phyloP scores from a whole-genome alignment of 345 rosid genomes.

The Turritis glabra region DNA sequence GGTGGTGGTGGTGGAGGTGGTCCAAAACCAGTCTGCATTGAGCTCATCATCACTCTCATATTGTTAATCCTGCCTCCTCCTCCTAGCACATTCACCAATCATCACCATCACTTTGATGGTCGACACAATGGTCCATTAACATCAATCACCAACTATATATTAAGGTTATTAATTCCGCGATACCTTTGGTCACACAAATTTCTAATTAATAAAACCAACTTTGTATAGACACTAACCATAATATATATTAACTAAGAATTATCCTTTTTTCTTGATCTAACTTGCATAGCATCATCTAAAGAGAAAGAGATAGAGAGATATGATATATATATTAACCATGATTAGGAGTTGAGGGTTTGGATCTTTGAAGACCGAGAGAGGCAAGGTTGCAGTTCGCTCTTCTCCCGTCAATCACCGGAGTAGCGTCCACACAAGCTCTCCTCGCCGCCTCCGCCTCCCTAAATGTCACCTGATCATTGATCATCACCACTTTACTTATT shows the following conservation, averaged over 20 bases:
- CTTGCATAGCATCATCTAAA: background rate
- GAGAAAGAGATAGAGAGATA: background rate
- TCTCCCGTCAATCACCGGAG: conserved; percentile 96
- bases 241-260: background rate
- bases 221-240: background rate
- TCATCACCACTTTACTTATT: conserved; percentile 17
- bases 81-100: conserved; percentile 38
- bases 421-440: conserved; percentile 88
- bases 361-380: conserved; percentile 91
- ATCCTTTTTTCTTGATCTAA: background rate
- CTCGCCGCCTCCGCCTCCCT: conserved; percentile 88
- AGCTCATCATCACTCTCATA: conserved; percentile 65
- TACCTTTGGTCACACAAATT: background rate
- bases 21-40: conserved; percentile 74
- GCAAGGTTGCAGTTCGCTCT: conserved; percentile 98
- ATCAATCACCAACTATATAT: conserved; percentile 16
- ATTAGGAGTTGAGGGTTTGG: conserved; percentile 93
- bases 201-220: background rate
- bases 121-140: conserved; percentile 15
- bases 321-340: conserved; percentile 49
- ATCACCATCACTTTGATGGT: background rate
- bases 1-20: conserved; percentile 60
- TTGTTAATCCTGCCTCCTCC: conserved; percentile 55
- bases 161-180: conserved; percentile 2
- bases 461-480: conserved; percentile 68